Evolutionary conservation across 2,329 filamentous ascomycete species (phyloP).

Genomic region (Aureobasidium melanogenum): DNA sequence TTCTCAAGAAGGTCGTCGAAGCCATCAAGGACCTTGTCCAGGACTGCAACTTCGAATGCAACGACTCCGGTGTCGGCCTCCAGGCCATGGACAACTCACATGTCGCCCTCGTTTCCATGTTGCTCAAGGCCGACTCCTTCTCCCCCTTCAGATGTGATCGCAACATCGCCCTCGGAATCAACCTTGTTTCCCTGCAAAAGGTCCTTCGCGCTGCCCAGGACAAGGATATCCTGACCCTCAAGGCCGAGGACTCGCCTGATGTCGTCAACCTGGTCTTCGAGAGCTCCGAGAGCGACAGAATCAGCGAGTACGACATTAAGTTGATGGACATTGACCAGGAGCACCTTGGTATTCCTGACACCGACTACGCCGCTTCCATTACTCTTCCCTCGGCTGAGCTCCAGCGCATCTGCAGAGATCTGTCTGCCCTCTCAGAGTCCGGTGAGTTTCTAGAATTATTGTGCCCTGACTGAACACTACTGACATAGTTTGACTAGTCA

Average conservation of each 20-base stretch:
- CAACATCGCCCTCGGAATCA: conserved; percentile 96
- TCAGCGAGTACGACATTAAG: conserved; percentile 99
- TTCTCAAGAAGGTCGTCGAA: conserved; percentile 98
- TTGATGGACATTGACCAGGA: conserved; percentile 99
- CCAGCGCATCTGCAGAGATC: conserved; percentile 86
- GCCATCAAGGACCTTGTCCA: conserved; percentile 99
- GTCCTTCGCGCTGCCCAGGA: conserved; percentile 89
- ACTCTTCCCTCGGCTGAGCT: conserved; percentile 85
- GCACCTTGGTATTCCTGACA: conserved; percentile 96
- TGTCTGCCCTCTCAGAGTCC: conserved; percentile 88
- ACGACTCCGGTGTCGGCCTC: conserved; percentile 95
- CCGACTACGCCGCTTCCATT: conserved; percentile 92
- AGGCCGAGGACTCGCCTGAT: conserved; percentile 94
- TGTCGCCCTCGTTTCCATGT: conserved; percentile 97
- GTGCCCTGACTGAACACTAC: conserved; percentile 9
- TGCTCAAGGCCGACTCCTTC: conserved; percentile 93
- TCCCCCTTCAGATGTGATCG: conserved; percentile 95
- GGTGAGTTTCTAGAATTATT: conserved; percentile 49
- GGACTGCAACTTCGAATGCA: conserved; percentile 99
- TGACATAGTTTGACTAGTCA: conserved; percentile 48
- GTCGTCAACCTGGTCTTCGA: conserved; percentile 94
- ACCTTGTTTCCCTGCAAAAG: conserved; percentile 92
- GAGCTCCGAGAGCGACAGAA: conserved; percentile 74
- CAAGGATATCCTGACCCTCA: conserved; percentile 90
- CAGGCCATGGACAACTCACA: conserved; percentile 99